These are phyloP conservation scores for Chrysoporthe cubensis DNA, from an alignment of 2,329 filamentous ascomycete species.

Conservation along the genomic window DNA sequence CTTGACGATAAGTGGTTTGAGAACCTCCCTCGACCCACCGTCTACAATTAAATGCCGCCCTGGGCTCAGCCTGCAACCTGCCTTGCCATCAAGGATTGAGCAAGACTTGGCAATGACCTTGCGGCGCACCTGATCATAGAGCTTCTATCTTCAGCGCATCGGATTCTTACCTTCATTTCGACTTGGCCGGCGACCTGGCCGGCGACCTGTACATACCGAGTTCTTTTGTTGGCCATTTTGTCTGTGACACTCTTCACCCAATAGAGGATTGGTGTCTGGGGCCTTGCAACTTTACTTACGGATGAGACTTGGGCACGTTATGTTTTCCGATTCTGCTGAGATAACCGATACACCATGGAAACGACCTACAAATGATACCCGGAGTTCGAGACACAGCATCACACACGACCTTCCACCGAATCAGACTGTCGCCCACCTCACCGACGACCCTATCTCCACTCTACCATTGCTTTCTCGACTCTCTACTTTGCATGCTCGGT, in stretches of 20 bases:
- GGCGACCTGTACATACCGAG: too few species aligned
- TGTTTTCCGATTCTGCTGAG: neutral
- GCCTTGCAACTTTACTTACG: neutral
- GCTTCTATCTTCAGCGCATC: too few species aligned
- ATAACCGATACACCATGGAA: conserved; percentile 24
- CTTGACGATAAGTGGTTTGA: conserved; percentile 60
- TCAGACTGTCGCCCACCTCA: conserved; percentile 4
- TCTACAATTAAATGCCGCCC: neutral
- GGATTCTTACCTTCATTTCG: neutral
- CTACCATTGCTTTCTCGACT: conserved; percentile 22
- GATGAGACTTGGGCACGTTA: neutral
- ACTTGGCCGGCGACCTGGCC: neutral
- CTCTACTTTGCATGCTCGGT: conserved; percentile 21
- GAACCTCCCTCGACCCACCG: conserved; percentile 6
- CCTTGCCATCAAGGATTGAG: too few species aligned
- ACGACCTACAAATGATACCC: conserved; percentile 33
- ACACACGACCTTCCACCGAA: neutral
- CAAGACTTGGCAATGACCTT: too few species aligned
- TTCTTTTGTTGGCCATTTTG: too few species aligned
- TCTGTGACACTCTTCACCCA: too few species aligned
- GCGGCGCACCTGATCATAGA: too few species aligned
- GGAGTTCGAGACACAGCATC: conserved; percentile 30
- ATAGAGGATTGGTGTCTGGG: neutral
- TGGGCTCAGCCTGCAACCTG: neutral
- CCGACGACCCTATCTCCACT: conserved; percentile 30